Percentiles rank a stretch among this genome's conserved stretches.
Conservation (phyloP, 2,329 filamentous ascomycete genomes). For the Cryphonectria naterciae region DNA sequence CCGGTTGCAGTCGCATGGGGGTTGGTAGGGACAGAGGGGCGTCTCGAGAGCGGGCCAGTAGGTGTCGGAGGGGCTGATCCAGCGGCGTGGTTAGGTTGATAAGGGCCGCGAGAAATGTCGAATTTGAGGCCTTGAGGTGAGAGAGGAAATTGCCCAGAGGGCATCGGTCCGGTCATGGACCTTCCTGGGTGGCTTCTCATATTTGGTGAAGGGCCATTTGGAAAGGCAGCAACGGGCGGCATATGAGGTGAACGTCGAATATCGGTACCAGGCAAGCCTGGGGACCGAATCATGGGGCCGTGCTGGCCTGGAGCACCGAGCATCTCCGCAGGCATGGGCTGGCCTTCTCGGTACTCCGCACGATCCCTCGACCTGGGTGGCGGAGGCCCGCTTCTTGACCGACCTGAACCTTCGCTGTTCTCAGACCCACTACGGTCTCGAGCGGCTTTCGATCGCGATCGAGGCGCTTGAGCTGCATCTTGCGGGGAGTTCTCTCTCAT, state of each 20-base stretch:
- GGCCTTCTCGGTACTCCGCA: constrained; percentile 43
- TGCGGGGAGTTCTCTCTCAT: constrained; percentile 48
- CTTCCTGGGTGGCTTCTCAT: constrained; percentile 40
- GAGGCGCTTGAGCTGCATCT: constrained; percentile 34
- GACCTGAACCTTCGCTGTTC: constrained; percentile 49
- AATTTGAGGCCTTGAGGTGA: constrained; percentile 42
- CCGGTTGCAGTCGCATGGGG: constrained; percentile 35
- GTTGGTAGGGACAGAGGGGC: constrained; percentile 40
- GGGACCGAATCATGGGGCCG: constrained; percentile 45
- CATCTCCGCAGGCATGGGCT: constrained; percentile 29
- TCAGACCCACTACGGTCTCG: constrained; percentile 61
- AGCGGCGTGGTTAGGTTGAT: constrained; percentile 35
- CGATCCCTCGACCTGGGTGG: constrained; percentile 44
- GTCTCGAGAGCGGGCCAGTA: constrained; percentile 39
- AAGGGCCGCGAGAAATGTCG: constrained; percentile 40
- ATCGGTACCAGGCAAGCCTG: constrained; percentile 54
- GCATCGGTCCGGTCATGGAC: constrained; percentile 40
- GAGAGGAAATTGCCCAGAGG: constrained; percentile 50
- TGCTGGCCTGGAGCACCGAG: constrained; percentile 37
- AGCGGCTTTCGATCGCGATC: constrained; percentile 42
- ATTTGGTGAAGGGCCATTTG: constrained; percentile 39
- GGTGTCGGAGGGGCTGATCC: constrained; percentile 40
- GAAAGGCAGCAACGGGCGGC: constrained; percentile 48
- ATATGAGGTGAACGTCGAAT: constrained; percentile 52
- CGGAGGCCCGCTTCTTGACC: constrained; percentile 45